Evolutionary conservation across 2,329 filamentous ascomycete species (phyloP).

Genomic region (Rhynchosporium secalis): DNA sequence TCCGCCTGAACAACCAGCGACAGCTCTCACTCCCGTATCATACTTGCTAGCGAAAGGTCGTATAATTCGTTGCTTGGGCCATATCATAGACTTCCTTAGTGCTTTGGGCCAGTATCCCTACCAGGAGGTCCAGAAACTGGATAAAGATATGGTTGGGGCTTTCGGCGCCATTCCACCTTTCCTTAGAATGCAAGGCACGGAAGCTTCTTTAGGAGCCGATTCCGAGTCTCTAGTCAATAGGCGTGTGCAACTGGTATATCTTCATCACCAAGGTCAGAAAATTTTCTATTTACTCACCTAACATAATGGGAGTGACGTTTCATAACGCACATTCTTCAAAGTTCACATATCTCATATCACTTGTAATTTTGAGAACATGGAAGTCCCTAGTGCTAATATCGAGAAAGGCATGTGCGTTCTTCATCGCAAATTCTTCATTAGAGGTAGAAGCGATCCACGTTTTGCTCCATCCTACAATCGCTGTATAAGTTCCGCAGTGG

Average conservation of each 20-base stretch:
- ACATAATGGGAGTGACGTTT: too few species aligned
- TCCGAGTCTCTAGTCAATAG: constrained; percentile 81
- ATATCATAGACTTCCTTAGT: constrained; percentile 64
- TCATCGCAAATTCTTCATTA: constrained; percentile 28
- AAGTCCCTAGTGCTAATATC: not conserved
- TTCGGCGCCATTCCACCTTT: constrained; percentile 72
- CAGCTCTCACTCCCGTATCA: constrained; percentile 70
- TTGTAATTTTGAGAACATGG: not conserved
- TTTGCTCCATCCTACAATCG: constrained; percentile 26
- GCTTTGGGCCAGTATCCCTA: constrained; percentile 54
- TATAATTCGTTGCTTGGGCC: constrained; percentile 65
- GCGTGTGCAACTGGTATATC: constrained; percentile 63
- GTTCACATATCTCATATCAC: too few species aligned
- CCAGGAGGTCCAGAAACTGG: constrained; percentile 61
- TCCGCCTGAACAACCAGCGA: constrained; percentile 65
- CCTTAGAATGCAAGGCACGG: constrained; percentile 71
- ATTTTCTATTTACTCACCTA: not conserved
- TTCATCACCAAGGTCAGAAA: constrained; percentile 20
- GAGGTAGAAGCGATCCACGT: constrained; percentile 20
- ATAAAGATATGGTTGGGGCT: constrained; percentile 58
- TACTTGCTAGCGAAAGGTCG: constrained; percentile 75
- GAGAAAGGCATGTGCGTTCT: constrained; percentile 24
- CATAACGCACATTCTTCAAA: too few species aligned
- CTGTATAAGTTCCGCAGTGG: constrained; percentile 36
- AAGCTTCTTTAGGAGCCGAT: constrained; percentile 58